Percentiles rank a stretch among this genome's conserved stretches.
These are phyloP conservation scores for Triticum aestivum DNA, from an alignment of 176 grass and related monocot genomes.

Conservation along the genomic window IWGSC_CS_RefSeq_v2.1 NC_057799.1:324292916-324293415, in stretches of 20 bases:
- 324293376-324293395: conserved; percentile 8
- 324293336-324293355: not conserved
- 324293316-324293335: not conserved
- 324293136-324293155: conserved; percentile 82
- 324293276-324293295: not conserved
- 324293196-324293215: conserved; percentile 98
- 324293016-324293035: conserved; percentile 8
- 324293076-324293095: conserved; percentile 96
- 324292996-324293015: conserved; percentile 9
- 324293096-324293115: conserved; percentile 95
- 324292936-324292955: not conserved
- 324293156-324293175: conserved; percentile 96
- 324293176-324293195: conserved; percentile 95
- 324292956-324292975: conserved; percentile 1
- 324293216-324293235: conserved; percentile 83
- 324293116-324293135: conserved; percentile 88
- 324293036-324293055: conserved; percentile 42
- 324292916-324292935: conserved; percentile 22
- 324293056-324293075: conserved; percentile 82
- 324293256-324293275: conserved; percentile 4
- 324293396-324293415: not conserved
- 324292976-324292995: conserved; percentile 1
- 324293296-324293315: not conserved
- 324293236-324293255: conserved; percentile 4
- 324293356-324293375: conserved; percentile 15